A percentile compares a stretch with the other conserved stretches of the same genome.
Evolutionary conservation across 1,284 basidiomycete genomes (phyloP).

Genomic region (Trametes pubescens): DNA sequence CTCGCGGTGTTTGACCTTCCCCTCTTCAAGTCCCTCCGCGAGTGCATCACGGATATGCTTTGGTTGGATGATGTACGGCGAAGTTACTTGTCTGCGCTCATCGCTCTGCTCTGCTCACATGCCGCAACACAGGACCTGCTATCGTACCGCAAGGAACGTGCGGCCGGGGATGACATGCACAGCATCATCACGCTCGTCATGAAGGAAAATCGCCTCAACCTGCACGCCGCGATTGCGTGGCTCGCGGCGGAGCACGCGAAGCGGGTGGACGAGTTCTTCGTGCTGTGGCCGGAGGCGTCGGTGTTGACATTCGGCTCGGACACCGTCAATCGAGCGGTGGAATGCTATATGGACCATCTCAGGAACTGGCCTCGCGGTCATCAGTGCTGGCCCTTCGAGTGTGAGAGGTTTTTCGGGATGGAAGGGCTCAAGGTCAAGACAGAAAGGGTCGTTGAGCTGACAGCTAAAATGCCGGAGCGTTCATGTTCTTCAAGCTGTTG

Average conservation of each 20-base stretch:
- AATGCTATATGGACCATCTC: slow-evolving; percentile 38
- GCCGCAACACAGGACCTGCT: slow-evolving; percentile 38
- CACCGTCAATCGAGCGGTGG: slow-evolving; percentile 13
- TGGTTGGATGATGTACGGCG: slow-evolving; percentile 41
- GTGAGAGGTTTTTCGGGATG: slow-evolving; percentile 42
- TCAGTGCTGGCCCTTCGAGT: slow-evolving; percentile 44
- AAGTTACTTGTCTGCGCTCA: too few relatives aligned
- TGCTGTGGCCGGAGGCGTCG: slow-evolving; percentile 27
- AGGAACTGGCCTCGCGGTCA: slow-evolving; percentile 40
- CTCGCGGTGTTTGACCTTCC: slow-evolving; percentile 44
- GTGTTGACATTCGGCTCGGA: slow-evolving; percentile 12
- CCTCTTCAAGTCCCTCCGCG: slow-evolving; percentile 35
- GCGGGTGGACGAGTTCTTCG: slow-evolving; percentile 27
- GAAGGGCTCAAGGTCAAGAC: background rate
- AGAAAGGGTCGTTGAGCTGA: background rate
- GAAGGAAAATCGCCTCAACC: slow-evolving; percentile 30
- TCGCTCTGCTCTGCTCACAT: slow-evolving; percentile 7
- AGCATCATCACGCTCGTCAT: slow-evolving; percentile 29
- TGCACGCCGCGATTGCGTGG: slow-evolving; percentile 35
- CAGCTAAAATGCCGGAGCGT: background rate
- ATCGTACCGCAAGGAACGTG: slow-evolving; percentile 36
- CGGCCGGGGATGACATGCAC: slow-evolving; percentile 38
- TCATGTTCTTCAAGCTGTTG: too few relatives aligned
- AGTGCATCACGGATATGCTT: slow-evolving; percentile 30
- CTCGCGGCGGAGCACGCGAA: slow-evolving; percentile 26